Evolutionary conservation across 225 moss, liverwort and hornwort genomes (phyloP), one percentile per base, ranked within the genome.

Genomic region (Takakia lepidozioides): DNA sequence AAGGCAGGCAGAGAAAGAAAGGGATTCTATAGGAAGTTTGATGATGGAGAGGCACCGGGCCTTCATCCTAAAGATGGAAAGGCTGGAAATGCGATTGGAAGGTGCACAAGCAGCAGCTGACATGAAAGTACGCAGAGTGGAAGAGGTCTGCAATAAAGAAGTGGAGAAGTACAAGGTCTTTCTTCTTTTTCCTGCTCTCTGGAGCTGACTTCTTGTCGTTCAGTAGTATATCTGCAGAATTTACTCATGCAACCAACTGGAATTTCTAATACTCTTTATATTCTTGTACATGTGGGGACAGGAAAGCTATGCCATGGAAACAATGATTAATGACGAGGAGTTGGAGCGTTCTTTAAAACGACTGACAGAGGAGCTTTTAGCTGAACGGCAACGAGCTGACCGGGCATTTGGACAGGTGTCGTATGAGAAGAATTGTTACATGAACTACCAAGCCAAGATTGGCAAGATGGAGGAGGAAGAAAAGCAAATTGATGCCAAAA

Each of bases 261-360:
- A n/a, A n/a, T n/a, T n/a, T n/a, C n/a, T n/a, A n/a, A n/a, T n/a
- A n/a, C n/a, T n/a, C n/a, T n/a, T n/a, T n/a, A n/a, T n/a, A n/a
- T n/a, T n/a, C n/a, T n/a, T n/a, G n/a, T n/a, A n/a, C n/a, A n/a
- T n/a, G n/a, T n/a, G n/a, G n/a, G n/a, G n/a, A n/a, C 64, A 85
- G 63, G 73, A 77, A 59, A 46, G 55, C 24, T 55, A 39, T 42
- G 48, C 48, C 40, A 30, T 55, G 48, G 77, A 81, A 44, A 27
- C 81, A 19, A 62, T 76, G 4, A 57, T 74, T 5, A 80, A 70
- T 48, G 77, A 81, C 27, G 81, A 71, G 27, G 81, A 85, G 44
- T 19, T 85, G 35, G 62, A 71, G 38, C 53, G 46, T 49, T 59
- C 73, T 6, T 66, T 68, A 27, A 60, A 54, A 18, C 54, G 55